A percentile compares a stretch with the other conserved stretches of the same genome.
Conservation (phyloP, 345 rosid species). For the Heritiera fomes region DNA sequence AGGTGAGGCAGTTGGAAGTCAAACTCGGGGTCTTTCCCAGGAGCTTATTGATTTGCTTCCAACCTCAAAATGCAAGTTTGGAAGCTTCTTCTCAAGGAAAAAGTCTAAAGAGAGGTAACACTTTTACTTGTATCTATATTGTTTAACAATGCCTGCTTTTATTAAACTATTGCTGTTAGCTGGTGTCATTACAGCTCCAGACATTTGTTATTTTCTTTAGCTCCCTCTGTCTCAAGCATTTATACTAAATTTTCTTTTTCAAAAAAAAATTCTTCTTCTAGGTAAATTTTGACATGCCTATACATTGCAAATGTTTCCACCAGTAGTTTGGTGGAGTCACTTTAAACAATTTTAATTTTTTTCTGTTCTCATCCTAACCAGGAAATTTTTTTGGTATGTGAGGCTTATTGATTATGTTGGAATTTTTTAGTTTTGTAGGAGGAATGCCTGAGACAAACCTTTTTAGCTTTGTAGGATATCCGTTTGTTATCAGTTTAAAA, state of each 20-base stretch:
- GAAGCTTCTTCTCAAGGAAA: slow-evolving; percentile 55
- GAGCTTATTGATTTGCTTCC: slow-evolving; percentile 66
- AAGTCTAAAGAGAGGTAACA: slow-evolving; percentile 57
- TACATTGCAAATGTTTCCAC: not conserved
- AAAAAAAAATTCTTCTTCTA: not conserved
- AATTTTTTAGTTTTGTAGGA: no score
- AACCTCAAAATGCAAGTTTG: slow-evolving; percentile 58
- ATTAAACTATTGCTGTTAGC: not conserved
- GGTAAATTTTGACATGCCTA: not conserved
- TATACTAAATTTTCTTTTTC: not conserved
- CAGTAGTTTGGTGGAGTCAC: not conserved
- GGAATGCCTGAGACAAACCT: no score
- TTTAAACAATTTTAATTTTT: not conserved
- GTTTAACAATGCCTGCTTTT: not conserved
- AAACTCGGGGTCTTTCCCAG: slow-evolving; percentile 60
- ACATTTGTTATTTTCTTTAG: not conserved
- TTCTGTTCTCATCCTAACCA: not conserved
- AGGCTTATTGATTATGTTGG: no score
- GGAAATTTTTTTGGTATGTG: no score
- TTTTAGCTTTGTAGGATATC: no score
- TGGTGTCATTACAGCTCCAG: not conserved
- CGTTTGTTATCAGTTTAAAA: no score
- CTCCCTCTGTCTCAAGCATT: not conserved
- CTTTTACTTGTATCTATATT: slow-evolving; percentile 13
- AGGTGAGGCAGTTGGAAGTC: slow-evolving; percentile 69